Base-by-base conservation (phyloP, 2,329 filamentous ascomycete species). In the Curvularia sp. region DNA sequence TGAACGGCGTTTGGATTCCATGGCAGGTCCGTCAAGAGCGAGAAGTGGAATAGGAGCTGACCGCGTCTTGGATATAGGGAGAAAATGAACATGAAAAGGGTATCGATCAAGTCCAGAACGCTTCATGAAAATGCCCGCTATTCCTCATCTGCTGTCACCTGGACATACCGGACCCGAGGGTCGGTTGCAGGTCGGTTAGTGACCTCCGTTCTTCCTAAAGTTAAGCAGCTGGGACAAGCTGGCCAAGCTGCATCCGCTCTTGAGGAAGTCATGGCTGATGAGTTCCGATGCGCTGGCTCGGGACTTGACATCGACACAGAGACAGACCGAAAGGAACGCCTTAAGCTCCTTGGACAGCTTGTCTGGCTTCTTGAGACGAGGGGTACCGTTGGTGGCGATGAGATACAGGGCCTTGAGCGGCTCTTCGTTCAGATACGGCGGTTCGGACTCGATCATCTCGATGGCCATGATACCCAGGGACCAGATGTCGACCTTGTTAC, bases 401-500 rank as follows among this genome's bases (percentile, higher is more conserved):
- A 99, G 86, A 77, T 97, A 99, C 47, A 99, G 85, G 7, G 95
- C 95, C 84, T 98, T 98, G 56, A 99, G 86, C 0, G 95, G 95
- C 79, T 98, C 94, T 79, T 98, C 95, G 79, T 98, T 98, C 38
- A 98, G 86, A 77, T 99, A 99, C 0, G 95, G 95, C 5, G 95
- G 95, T 78, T 99, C 95, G 18, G 92, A 96, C 77, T 99, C 95
- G 73, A 98, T 98, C 95, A 99, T 97, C 80, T 99, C 95, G 73
- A 99, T 98, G 24, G 95, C 94, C 95, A 98, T 99, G 80, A 99
- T 99, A 73, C 95, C 95, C 62, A 99, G 83, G 30, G 93, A 97
- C 95, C 95, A 99, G 75, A 98, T 97, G 75, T 99, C 95, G 63
- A 98, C 95, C 84, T 98, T 98, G 74, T 91, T 91, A 39, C 94